phyloP scores from a whole-genome alignment of 495 filamentous ascomycete species.

The Glutinoglossum americanum region DNA sequence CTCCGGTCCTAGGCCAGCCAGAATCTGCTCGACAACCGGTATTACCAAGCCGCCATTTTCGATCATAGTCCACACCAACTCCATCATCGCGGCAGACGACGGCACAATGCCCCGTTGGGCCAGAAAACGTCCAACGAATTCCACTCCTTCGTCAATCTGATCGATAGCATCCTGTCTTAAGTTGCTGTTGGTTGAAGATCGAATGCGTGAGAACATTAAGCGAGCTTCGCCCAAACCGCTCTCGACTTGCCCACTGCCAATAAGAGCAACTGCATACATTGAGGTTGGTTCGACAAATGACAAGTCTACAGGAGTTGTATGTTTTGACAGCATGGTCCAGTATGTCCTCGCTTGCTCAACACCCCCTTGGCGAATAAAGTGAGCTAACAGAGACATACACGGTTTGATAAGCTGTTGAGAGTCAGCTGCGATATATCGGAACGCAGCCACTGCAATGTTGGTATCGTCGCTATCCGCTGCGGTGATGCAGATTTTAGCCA shows the following conservation, averaged over 20 bases:
- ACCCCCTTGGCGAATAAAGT: constrained; percentile 62
- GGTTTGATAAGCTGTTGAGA: constrained; percentile 31
- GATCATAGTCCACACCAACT: constrained; percentile 51
- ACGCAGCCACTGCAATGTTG: constrained; percentile 46
- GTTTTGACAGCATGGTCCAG: constrained; percentile 40
- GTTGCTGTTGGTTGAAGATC: constrained; percentile 21
- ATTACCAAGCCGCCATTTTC: constrained; percentile 42
- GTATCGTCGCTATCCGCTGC: constrained; percentile 67
- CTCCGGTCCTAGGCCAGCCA: constrained; percentile 36
- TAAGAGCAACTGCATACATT: constrained; percentile 67
- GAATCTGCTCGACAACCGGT: constrained; percentile 37
- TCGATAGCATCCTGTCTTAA: constrained; percentile 34
- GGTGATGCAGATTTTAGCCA: constrained; percentile 34
- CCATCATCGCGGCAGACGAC: constrained; percentile 32
- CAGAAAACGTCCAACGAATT: constrained; percentile 45
- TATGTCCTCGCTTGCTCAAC: constrained; percentile 50
- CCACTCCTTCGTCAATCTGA: constrained; percentile 69
- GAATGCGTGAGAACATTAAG: constrained; percentile 62
- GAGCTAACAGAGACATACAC: constrained; percentile 66
- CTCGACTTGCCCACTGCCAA: constrained; percentile 56
- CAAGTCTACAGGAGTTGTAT: constrained; percentile 31
- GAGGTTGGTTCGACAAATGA: constrained; percentile 66
- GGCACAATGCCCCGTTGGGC: constrained; percentile 25
- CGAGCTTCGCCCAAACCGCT: constrained; percentile 57
- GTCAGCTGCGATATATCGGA: constrained; percentile 17